Percentiles rank a stretch among this genome's conserved stretches.
These are phyloP conservation scores for Obelidium mucronatum DNA, from an alignment of 192 early-diverging fungal genomes.

Conservation along the genomic window DNA sequence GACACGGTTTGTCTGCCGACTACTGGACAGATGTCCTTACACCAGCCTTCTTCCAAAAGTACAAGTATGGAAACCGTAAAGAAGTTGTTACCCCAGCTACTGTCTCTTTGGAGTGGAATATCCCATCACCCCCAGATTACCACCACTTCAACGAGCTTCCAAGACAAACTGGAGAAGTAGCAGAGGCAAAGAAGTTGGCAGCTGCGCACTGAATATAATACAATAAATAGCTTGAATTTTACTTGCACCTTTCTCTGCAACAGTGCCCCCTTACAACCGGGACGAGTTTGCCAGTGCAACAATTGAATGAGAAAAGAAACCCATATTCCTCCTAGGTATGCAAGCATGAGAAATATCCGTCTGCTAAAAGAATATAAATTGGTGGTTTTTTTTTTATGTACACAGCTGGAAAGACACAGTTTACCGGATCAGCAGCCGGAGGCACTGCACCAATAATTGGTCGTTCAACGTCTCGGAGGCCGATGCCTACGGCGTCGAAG, in stretches of 20 bases:
- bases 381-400: background rate
- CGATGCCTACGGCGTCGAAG: background rate
- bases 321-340: no score
- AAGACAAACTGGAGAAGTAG: slow-evolving; percentile 27
- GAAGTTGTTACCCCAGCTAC: slow-evolving; percentile 53
- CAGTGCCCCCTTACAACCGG: no score
- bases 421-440: background rate
- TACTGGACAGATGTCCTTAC: slow-evolving; percentile 60
- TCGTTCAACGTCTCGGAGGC: background rate
- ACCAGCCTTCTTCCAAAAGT: slow-evolving; percentile 61
- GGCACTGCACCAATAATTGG: background rate
- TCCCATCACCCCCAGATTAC: slow-evolving; percentile 65
- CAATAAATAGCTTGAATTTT: background rate
- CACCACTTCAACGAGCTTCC: slow-evolving; percentile 64
- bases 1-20: slow-evolving; percentile 55
- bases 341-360: background rate
- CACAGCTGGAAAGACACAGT: background rate
- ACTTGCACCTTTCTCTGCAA: background rate
- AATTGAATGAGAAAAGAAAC: background rate
- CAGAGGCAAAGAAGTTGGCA: background rate
- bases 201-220: slow-evolving; percentile 27
- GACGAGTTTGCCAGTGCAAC: no score
- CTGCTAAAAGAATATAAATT: no score
- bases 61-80: slow-evolving; percentile 55
- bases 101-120: slow-evolving; percentile 58